Evolutionary conservation across 495 filamentous ascomycete species (phyloP).

Genomic region (Penicillium goetzii): DNA sequence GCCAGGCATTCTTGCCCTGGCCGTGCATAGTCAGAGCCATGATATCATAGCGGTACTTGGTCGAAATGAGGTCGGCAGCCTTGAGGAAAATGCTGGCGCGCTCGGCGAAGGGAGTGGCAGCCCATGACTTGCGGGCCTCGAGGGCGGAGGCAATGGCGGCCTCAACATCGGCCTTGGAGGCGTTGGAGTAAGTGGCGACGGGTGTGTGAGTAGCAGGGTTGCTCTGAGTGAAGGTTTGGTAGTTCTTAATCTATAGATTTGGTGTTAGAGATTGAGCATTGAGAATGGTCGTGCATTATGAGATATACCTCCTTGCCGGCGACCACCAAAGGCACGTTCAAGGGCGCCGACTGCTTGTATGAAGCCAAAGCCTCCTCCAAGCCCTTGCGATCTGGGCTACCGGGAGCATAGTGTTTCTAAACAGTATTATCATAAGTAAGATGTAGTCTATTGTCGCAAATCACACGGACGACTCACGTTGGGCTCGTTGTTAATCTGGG

Average conservation of each 20-base stretch:
- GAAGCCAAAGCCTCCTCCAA: conserved; percentile 70
- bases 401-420: conserved; percentile 86
- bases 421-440: not conserved
- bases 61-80: conserved; percentile 83
- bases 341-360: conserved; percentile 15
- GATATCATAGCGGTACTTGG: conserved; percentile 89
- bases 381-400: conserved; percentile 72
- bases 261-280: not conserved
- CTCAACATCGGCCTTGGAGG: conserved; percentile 70
- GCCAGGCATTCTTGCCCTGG: conserved; percentile 95
- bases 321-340: conserved; percentile 18
- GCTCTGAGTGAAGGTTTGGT: conserved; percentile 57
- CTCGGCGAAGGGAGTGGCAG: conserved; percentile 79
- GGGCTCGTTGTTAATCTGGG: conserved; percentile 86
- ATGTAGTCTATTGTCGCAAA: not conserved
- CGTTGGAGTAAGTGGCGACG: conserved; percentile 79
- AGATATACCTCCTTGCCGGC: conserved; percentile 15
- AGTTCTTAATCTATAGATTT: conserved; percentile 41
- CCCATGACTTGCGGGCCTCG: conserved; percentile 80
- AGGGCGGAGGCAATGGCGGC: conserved; percentile 80
- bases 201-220: conserved; percentile 78
- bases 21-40: conserved; percentile 94
- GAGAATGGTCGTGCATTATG: not conserved
- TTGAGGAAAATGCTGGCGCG: conserved; percentile 93
- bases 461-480: conserved; percentile 67